Percentiles rank a stretch among this genome's conserved stretches.
These are phyloP conservation scores for Dysphania ambrosioides DNA, from an alignment of 148 eudicot species.

Conservation along the genomic window DNA sequence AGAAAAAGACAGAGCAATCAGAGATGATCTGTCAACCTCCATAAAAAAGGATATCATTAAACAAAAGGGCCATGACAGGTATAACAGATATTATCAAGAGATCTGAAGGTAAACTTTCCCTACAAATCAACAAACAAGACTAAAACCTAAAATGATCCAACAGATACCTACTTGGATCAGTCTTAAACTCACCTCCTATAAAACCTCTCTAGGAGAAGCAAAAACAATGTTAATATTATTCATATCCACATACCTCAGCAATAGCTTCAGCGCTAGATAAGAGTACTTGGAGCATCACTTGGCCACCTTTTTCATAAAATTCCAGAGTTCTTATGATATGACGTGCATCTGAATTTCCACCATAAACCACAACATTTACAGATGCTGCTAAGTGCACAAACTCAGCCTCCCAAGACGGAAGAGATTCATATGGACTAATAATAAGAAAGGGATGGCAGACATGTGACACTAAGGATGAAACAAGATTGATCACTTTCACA, in stretches of 20 bases:
- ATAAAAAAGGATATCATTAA: neutral
- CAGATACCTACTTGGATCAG: neutral
- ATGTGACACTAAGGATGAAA: constrained; percentile 41
- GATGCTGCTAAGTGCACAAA: constrained; percentile 47
- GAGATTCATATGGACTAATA: constrained; percentile 32
- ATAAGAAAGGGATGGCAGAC: constrained; percentile 52
- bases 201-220: neutral
- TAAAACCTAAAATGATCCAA: neutral
- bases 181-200: neutral
- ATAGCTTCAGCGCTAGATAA: constrained; percentile 51
- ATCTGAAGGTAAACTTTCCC: neutral
- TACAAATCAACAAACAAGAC: neutral
- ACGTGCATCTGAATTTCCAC: constrained; percentile 49
- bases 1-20: neutral
- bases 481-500: constrained; percentile 33
- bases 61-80: neutral
- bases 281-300: constrained; percentile 59
- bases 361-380: constrained; percentile 49
- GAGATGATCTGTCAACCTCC: neutral
- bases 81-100: neutral
- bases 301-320: constrained; percentile 46
- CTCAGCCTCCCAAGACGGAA: constrained; percentile 61
- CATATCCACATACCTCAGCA: constrained; percentile 35
- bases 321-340: constrained; percentile 46
- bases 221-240: neutral